A percentile compares a stretch with the other conserved stretches of the same genome.
phyloP scores from a whole-genome alignment of 495 filamentous ascomycete species.

The Daldinia childiae region DNA sequence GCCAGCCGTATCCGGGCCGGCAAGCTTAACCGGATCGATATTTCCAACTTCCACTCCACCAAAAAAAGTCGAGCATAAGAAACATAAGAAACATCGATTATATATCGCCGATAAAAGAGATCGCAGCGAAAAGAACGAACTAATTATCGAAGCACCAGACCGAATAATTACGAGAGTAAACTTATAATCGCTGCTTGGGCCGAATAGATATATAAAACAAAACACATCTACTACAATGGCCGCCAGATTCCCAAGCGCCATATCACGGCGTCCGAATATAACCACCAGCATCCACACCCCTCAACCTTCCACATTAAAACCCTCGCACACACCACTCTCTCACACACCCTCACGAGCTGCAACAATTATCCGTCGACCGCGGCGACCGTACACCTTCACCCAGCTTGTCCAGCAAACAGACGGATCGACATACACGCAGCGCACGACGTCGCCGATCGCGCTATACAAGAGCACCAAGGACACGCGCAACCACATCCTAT shows the following conservation, averaged over 20 bases:
- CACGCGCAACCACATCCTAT: conserved; percentile 84
- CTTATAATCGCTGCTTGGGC: no score
- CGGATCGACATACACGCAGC: conserved; percentile 84
- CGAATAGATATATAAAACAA: not conserved
- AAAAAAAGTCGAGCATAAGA: conserved; percentile 25
- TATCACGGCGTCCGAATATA: conserved; percentile 45
- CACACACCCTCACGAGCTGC: conserved; percentile 72
- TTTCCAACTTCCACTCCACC: conserved; percentile 22
- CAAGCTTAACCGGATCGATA: conserved; percentile 13
- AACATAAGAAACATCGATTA: conserved; percentile 7
- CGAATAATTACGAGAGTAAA: not conserved
- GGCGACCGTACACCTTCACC: conserved; percentile 94
- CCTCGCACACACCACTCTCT: conserved; percentile 42
- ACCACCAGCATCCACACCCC: conserved; percentile 15
- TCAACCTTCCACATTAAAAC: conserved; percentile 47
- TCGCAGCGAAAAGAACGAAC: not conserved
- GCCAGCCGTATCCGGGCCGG: conserved; percentile 25
- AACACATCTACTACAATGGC: conserved; percentile 31
- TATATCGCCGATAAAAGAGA: not conserved
- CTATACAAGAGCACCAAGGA: conserved; percentile 84
- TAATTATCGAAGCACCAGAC: not conserved
- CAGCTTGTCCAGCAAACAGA: conserved; percentile 95
- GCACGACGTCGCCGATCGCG: conserved; percentile 84
- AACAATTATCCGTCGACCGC: conserved; percentile 85
- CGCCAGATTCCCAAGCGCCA: conserved; percentile 41